Evolutionary conservation across 2,329 filamentous ascomycete genomes (phyloP).

Genomic region (Aspergillus bombycis): DNA sequence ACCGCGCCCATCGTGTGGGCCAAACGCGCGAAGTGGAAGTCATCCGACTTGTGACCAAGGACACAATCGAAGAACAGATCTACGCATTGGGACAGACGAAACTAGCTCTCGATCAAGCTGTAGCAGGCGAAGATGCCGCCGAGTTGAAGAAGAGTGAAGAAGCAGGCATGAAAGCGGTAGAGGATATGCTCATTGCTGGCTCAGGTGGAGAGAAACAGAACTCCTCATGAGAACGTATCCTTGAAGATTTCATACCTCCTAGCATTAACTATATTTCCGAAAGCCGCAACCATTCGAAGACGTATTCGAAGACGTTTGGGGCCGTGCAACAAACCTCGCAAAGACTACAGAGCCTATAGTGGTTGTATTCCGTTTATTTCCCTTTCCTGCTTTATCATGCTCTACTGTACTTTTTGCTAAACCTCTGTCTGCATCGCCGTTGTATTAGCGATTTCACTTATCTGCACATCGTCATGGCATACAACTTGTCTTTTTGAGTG

Average conservation of each 20-base stretch:
- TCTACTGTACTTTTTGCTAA: neutral
- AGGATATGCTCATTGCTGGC: conserved; percentile 53
- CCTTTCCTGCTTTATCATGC: neutral
- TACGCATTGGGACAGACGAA: conserved; percentile 90
- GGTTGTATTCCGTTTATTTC: neutral
- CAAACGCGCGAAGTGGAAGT: conserved; percentile 91
- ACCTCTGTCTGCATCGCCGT: neutral
- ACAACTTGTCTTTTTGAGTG: neutral
- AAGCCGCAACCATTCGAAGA: neutral
- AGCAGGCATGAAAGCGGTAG: conserved; percentile 53
- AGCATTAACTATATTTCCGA: neutral
- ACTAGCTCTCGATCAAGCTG: conserved; percentile 79
- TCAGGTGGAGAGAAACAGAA: conserved; percentile 30
- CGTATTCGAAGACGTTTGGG: neutral
- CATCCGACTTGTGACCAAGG: conserved; percentile 76
- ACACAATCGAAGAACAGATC: conserved; percentile 91
- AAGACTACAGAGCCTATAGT: neutral
- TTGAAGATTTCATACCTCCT: neutral
- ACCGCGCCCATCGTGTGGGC: conserved; percentile 91
- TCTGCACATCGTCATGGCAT: neutral
- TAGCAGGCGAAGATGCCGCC: conserved; percentile 61
- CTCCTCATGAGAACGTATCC: conserved; percentile 1
- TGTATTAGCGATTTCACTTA: conserved; percentile 1
- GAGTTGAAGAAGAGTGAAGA: conserved; percentile 55
- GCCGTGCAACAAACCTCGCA: neutral